Base-by-base conservation (phyloP, 345 rosid species). In the Salix exigua region DNA sequence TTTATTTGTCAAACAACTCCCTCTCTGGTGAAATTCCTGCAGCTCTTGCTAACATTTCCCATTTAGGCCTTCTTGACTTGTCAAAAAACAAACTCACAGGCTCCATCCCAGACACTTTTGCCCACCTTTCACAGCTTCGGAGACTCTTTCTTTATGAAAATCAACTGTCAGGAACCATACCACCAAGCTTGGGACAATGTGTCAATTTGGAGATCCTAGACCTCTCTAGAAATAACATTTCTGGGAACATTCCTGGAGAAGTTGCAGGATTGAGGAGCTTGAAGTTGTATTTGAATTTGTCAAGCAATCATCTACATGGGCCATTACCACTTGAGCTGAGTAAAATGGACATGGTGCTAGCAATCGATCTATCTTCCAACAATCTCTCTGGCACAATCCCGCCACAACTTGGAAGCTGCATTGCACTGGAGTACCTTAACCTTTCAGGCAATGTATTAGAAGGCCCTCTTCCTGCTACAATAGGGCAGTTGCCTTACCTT, bases 331-430 rank as follows among this genome's bases (percentile, higher is more conserved):
- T 87, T 66, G 97, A 91, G 90, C 88, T 91, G 73, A 89, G 94
- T 78, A 95, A 91, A 82, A 95, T 95, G 98, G 97, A 93, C 83
- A 95, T 93, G 99, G 97, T 93, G 71, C 84, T 95, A 26, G 90
- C 93, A 30, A 81, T 95, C 76, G 99, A 95, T 87, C 76, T 95
- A 14, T 93, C 99, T 61, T 88, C 85, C 16, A 95, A 95, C 84
- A 77, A 87, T 73, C 87, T 93, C 72, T 93, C 96, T 0, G 85
- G 96, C 58, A 73, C 87, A 16, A 86, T 95, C 33, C 98, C 94
- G 0, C 72, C 91, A 12, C 97, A 93, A 76, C 87, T 95, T 21
- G 94, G 89, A 76, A 90, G 88, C 85, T 93, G 96, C 89, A 91
- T 91, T 86, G 98, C 99, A 16, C 84, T 95, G 2, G 98, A 95